A percentile compares a stretch with the other conserved stretches of the same genome.
phyloP scores from a whole-genome alignment of 208 protist genomes.

The Herpetomonas samuelpessoai region DNA sequence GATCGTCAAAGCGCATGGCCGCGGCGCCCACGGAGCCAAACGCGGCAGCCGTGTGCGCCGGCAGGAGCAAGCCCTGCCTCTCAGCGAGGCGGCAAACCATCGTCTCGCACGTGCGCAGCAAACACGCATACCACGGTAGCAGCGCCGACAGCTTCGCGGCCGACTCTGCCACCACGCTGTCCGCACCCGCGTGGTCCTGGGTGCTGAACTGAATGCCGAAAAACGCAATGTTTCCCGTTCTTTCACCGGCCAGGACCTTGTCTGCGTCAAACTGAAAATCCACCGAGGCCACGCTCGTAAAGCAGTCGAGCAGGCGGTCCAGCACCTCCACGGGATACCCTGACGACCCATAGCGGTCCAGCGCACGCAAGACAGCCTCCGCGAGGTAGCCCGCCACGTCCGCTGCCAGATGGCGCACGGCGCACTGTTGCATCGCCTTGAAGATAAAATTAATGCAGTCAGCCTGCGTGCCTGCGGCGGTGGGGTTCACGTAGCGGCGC shows the following conservation, averaged over 20 bases:
- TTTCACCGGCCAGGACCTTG: neutral
- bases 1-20: neutral
- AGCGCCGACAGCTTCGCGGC: neutral
- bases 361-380: neutral
- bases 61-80: neutral
- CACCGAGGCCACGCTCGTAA: neutral
- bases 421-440: neutral
- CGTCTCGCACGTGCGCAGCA: neutral
- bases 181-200: neutral
- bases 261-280: neutral
- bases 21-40: neutral
- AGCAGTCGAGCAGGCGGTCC: neutral
- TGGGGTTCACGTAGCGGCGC: constrained; percentile 13
- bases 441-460: constrained; percentile 7
- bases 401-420: constrained; percentile 4
- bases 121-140: neutral
- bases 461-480: constrained; percentile 6
- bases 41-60: neutral
- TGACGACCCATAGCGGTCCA: neutral
- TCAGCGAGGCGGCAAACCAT: neutral
- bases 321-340: neutral
- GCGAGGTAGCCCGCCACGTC: constrained; percentile 1
- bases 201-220: neutral
- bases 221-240: neutral
- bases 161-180: neutral